A percentile compares a stretch with the other conserved stretches of the same genome.
Conservation (phyloP, 2,329 filamentous ascomycete genomes). For the Ophiostoma perfectum region DNA sequence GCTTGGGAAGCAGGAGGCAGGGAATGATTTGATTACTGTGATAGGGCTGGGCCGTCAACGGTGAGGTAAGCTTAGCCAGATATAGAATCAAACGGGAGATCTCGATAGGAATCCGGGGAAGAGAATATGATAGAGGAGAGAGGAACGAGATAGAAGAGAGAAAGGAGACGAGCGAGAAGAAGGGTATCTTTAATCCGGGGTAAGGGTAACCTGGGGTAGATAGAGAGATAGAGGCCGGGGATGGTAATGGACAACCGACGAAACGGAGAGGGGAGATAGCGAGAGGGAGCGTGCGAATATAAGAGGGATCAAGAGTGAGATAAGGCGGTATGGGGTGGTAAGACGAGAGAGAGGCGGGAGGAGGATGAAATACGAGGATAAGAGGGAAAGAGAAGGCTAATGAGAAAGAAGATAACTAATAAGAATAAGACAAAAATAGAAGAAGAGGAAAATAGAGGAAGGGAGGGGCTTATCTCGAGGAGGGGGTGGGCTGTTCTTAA, state of each 20-base stretch:
- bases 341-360: neutral
- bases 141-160: neutral
- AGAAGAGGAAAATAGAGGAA: neutral
- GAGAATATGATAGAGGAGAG: neutral
- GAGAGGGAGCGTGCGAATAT: too few species aligned
- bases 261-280: too few species aligned
- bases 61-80: conserved; percentile 7
- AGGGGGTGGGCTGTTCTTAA: neutral
- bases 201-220: conserved; percentile 14
- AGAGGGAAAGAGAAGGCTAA: neutral
- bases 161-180: neutral
- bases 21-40: neutral
- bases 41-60: neutral
- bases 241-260: too few species aligned
- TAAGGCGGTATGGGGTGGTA: too few species aligned
- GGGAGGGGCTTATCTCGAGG: neutral
- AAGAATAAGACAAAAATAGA: neutral
- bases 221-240: neutral
- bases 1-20: neutral
- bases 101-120: conserved; percentile 17
- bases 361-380: neutral
- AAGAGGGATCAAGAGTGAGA: neutral
- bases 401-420: neutral
- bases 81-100: conserved; percentile 11
- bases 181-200: conserved; percentile 18